Evolutionary conservation across 306 rosid genomes (phyloP).

Genomic region (Acacia acuminata): DNA sequence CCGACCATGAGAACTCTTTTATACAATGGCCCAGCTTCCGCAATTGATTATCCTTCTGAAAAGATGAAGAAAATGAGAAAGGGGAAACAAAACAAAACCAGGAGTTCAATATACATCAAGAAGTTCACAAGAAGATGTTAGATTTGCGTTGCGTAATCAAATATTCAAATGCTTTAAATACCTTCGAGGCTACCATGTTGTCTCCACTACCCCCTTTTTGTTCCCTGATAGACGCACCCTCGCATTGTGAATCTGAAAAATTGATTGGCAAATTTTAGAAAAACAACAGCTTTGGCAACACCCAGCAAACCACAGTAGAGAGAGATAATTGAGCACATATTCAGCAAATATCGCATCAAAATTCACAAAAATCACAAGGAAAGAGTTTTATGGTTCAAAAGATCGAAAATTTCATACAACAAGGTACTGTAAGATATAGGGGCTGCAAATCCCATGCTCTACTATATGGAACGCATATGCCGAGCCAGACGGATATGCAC

Average conservation of each 20-base stretch:
- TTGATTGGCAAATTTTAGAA: background rate
- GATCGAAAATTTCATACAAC: background rate
- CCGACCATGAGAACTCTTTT: slow-evolving; percentile 72
- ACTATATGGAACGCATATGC: background rate
- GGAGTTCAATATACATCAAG: background rate
- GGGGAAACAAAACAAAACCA: background rate
- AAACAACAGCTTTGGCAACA: background rate
- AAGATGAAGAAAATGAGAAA: background rate
- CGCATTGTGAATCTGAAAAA: slow-evolving; percentile 43
- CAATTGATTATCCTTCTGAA: slow-evolving; percentile 47
- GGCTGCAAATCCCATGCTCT: background rate
- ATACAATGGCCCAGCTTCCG: slow-evolving; percentile 34
- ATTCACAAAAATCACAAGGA: background rate
- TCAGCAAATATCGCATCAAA: background rate
- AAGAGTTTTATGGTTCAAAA: background rate
- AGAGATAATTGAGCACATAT: background rate
- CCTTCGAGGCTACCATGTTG: slow-evolving; percentile 52
- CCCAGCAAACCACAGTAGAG: background rate
- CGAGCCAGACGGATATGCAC: background rate
- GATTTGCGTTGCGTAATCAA: background rate
- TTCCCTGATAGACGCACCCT: slow-evolving; percentile 22
- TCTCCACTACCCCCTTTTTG: slow-evolving; percentile 33
- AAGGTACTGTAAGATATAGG: background rate
- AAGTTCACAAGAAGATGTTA: background rate
- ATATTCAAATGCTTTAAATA: slow-evolving; percentile 30